Evolutionary conservation across 179 eudicot species (phyloP).

Genomic region (Amaranthus tricolor): DNA sequence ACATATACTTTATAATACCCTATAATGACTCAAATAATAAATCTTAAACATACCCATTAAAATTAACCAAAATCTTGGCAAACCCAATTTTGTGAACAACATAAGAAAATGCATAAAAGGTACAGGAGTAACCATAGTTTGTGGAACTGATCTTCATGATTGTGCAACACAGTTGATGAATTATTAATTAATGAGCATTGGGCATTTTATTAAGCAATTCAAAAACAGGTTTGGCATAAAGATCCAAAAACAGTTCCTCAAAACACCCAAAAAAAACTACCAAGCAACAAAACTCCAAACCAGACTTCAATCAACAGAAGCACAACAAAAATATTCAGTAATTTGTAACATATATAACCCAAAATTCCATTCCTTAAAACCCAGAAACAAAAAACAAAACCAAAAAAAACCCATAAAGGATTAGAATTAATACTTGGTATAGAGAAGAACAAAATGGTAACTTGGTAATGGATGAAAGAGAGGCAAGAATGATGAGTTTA

Average conservation of each 20-base stretch:
- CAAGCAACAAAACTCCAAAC: slow-evolving; percentile 17
- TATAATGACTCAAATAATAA: no score
- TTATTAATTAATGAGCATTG: no score
- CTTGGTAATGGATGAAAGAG: neutral
- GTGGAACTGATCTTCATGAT: no score
- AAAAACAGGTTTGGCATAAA: neutral
- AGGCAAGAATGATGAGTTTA: slow-evolving; percentile 8
- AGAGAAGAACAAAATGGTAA: neutral
- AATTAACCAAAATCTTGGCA: no score
- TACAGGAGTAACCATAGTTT: no score
- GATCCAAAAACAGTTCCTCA: neutral
- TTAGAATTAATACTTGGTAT: slow-evolving; percentile 17
- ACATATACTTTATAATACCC: no score
- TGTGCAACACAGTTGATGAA: no score
- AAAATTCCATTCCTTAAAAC: neutral
- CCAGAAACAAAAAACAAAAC: neutral
- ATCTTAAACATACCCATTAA: no score
- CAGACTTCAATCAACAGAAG: slow-evolving; percentile 10
- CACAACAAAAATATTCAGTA: neutral
- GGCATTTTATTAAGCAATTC: no score
- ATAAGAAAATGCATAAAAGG: no score
- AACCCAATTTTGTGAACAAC: no score
- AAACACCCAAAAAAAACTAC: neutral
- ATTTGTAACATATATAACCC: neutral
- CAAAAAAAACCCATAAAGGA: neutral